These are phyloP conservation scores for Colletotrichum tropicicola DNA, from an alignment of 2,329 filamentous ascomycete genomes.

Conservation along the genomic window DNA sequence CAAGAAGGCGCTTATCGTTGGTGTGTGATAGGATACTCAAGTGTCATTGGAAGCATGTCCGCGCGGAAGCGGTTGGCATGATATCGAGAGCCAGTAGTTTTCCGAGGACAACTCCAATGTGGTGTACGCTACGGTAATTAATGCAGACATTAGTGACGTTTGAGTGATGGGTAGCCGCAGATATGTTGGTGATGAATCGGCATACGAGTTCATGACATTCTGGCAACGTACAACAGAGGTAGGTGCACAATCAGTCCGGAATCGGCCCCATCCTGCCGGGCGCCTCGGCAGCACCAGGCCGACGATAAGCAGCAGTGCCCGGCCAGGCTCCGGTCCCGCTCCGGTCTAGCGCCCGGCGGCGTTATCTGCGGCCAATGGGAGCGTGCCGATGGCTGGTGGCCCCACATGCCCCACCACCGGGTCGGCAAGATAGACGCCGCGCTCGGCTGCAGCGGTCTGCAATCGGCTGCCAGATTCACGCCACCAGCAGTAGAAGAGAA, in stretches of 20 bases:
- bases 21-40: not conserved
- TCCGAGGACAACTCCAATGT: not conserved
- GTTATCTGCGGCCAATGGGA: constrained; percentile 25
- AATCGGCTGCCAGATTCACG: constrained; percentile 1
- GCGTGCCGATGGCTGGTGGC: too few relatives aligned
- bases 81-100: too few relatives aligned
- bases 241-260: not conserved
- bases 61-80: too few relatives aligned
- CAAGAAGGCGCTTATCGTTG: too few relatives aligned
- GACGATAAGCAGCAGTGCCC: constrained; percentile 20
- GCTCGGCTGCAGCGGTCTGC: constrained; percentile 15
- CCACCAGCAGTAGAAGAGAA: constrained; percentile 12
- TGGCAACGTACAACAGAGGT: too few relatives aligned
- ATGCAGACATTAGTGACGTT: too few relatives aligned
- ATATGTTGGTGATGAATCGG: too few relatives aligned
- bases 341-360: not conserved
- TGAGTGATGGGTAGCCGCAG: too few relatives aligned
- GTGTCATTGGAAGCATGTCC: not conserved
- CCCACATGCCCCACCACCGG: constrained; percentile 1
- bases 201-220: too few relatives aligned
- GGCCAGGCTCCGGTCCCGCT: constrained; percentile 17
- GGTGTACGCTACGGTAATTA: not conserved
- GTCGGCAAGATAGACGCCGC: constrained; percentile 23
- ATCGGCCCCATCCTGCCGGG: constrained; percentile 11
- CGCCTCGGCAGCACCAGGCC: not conserved